Evolutionary conservation across 495 filamentous ascomycete genomes (phyloP).

Genomic region (Amphirosellinia nigrospora): DNA sequence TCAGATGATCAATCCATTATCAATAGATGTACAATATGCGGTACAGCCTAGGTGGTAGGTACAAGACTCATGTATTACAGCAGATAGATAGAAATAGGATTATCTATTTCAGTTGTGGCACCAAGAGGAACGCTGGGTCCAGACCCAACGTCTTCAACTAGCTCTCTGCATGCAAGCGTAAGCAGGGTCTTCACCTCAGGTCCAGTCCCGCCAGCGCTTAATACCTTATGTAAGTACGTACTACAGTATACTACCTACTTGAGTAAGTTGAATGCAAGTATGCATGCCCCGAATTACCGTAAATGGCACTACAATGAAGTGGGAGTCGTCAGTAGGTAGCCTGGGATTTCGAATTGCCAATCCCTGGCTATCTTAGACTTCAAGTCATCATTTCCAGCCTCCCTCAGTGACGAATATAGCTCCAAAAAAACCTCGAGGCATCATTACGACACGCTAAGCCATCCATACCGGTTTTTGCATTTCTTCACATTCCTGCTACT

Average conservation of each 20-base stretch:
- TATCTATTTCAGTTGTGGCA: neutral
- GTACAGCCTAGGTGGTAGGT: neutral
- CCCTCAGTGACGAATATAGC: neutral
- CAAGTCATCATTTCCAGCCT: neutral
- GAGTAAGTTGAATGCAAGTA: neutral
- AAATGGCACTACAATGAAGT: neutral
- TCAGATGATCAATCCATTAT: neutral
- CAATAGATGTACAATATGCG: neutral
- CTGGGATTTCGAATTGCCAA: neutral
- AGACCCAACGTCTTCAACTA: neutral
- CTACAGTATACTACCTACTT: neutral
- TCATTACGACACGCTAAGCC: neutral
- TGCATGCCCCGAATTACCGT: neutral
- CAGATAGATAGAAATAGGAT: too few species aligned
- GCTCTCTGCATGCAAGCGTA: constrained; percentile 8
- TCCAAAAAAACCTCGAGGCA: neutral
- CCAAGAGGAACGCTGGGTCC: neutral
- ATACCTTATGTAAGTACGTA: too few species aligned
- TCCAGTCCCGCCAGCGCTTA: neutral
- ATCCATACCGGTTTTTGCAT: neutral
- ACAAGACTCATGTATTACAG: too few species aligned
- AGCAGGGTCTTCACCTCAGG: neutral
- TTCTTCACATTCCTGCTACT: neutral
- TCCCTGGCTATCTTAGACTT: neutral
- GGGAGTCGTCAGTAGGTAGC: neutral